Evolutionary conservation across 306 rosid species (phyloP), one percentile per base, ranked within the genome.

Genomic region (Prinsepia uniflora): DNA sequence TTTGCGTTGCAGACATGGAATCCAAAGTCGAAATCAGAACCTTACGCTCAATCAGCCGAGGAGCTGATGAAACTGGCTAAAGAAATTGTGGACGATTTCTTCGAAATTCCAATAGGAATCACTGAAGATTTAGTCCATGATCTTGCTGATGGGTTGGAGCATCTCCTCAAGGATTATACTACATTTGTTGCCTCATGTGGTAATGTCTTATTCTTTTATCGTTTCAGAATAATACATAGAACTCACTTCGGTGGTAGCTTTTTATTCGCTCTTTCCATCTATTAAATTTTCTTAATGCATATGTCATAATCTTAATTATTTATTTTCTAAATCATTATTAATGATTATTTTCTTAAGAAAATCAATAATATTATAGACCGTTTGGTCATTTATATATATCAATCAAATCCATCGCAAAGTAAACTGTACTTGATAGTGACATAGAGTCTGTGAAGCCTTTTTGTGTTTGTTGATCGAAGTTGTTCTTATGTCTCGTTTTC

Each of bases 11-110:
- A 94, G 99, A 91, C 96, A 73, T 94, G 99, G 99, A 94, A 91
- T 80, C 99, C 99, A 43, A 94, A 84, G 84, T 91, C 97, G 52
- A 94, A 89, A 82, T 61, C 87, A 0, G 99, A 94, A 68, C 92
- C 88, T 4, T 81, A 86, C 70, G 97, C 97, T 13, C 88, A 71
- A 62, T 87, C 97, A 69, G 99, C 81, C 10, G 86, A 78, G 63
- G 99, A 89, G 83, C 41, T 94, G 20, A 75, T 86, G 76, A 81
- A 62, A 48, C 18, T 80, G 65, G 86, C 91, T 41, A 86, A 71
- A 80, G 84, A 83, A 79, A 76, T 59, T 20, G 84, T 86, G 75
- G 88, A 87, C 2, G 84, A 89, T 6, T 89, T 94, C 81, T 89
- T 94, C 47, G 68, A 87, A 80, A 91, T 86, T 64, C 96, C 97